These are phyloP conservation scores for Drechslerella coelobrocha DNA, from an alignment of 2,329 filamentous ascomycete genomes.

Conservation along the genomic window DNA sequence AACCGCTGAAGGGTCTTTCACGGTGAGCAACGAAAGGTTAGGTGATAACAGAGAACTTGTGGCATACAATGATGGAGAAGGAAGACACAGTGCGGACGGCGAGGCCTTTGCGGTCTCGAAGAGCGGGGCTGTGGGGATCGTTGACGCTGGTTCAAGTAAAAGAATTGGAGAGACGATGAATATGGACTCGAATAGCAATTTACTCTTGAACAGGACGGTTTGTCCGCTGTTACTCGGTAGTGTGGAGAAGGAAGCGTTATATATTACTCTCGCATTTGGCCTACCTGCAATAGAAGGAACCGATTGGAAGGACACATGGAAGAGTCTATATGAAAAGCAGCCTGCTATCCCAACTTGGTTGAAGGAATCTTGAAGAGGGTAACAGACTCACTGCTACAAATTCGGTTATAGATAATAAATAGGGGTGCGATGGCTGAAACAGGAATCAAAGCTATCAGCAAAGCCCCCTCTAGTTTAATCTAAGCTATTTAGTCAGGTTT, in stretches of 20 bases:
- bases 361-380: background rate
- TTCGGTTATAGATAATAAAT: no score
- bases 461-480: no score
- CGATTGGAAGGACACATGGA: constrained; percentile 22
- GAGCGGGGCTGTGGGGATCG: constrained; percentile 64
- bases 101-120: constrained; percentile 61
- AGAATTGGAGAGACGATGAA: constrained; percentile 72
- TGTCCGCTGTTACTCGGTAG: constrained; percentile 73
- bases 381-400: no score
- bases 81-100: constrained; percentile 57
- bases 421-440: no score
- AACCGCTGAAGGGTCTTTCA: constrained; percentile 78
- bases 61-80: constrained; percentile 58
- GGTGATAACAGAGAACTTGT: constrained; percentile 67
- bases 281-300: constrained; percentile 62
- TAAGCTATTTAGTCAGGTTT: no score
- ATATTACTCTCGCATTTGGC: constrained; percentile 74
- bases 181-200: constrained; percentile 79
- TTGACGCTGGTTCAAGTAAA: constrained; percentile 57
- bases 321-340: constrained; percentile 3
- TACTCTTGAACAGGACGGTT: constrained; percentile 74
- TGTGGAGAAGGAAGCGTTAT: constrained; percentile 68
- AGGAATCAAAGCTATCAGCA: no score
- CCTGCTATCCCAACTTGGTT: constrained; percentile 18
- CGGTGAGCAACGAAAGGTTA: constrained; percentile 66